Evolutionary conservation across 2,329 filamentous ascomycete species (phyloP).

Genomic region (Colletotrichum eleusines): DNA sequence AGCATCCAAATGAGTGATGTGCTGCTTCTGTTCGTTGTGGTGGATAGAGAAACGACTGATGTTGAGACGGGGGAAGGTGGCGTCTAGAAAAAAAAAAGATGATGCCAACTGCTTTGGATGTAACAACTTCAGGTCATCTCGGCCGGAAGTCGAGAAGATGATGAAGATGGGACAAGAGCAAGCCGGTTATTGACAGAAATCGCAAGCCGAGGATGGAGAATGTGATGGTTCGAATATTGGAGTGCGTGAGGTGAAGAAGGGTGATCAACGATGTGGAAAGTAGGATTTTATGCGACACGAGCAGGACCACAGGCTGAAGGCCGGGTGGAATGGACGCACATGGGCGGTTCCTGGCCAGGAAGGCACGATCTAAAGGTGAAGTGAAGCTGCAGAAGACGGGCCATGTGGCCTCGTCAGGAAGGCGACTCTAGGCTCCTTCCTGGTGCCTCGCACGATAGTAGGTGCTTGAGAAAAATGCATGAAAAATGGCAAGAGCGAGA

Average conservation of each 20-base stretch:
- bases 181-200: constrained; percentile 1
- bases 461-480: background rate
- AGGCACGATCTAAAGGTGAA: background rate
- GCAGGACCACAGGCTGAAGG: constrained; percentile 1
- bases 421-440: background rate
- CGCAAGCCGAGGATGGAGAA: background rate
- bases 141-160: constrained; percentile 16
- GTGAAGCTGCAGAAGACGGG: background rate
- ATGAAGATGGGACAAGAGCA: constrained; percentile 7
- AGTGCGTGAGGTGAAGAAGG: background rate
- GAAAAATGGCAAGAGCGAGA: background rate
- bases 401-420: background rate
- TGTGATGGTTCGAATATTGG: background rate
- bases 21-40: background rate
- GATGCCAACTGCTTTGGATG: background rate
- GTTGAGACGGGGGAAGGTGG: constrained; percentile 19
- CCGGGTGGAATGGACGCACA: background rate
- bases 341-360: background rate
- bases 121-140: constrained; percentile 10
- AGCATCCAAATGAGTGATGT: constrained; percentile 21
- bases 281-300: background rate
- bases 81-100: constrained; percentile 3
- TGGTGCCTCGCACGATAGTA: background rate
- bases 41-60: constrained; percentile 20
- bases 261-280: background rate